Conservation (phyloP, 495 filamentous ascomycete genomes). For the Tuber magnatum region DNA sequence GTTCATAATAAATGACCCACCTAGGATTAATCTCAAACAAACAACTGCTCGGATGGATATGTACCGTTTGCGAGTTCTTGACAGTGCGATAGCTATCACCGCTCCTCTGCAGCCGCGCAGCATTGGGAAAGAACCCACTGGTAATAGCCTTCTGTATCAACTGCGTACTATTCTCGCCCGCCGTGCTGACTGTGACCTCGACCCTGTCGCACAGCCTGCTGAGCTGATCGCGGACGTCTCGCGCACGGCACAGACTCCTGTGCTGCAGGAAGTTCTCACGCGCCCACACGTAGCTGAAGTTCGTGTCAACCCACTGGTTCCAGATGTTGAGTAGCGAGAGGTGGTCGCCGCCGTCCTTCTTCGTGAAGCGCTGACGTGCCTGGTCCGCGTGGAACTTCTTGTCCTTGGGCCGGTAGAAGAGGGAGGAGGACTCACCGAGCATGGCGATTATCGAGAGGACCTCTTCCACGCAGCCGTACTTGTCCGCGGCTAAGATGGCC, state of each 20-base stretch:
- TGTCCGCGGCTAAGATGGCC: conserved; percentile 79
- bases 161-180: conserved; percentile 60
- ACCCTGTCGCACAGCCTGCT: conserved; percentile 90
- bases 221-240: conserved; percentile 90
- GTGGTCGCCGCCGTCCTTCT: conserved; percentile 89
- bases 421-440: conserved; percentile 76
- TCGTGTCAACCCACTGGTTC: conserved; percentile 93
- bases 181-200: conserved; percentile 66
- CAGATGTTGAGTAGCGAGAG: conserved; percentile 88
- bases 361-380: conserved; percentile 83
- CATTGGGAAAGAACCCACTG: conserved; percentile 91
- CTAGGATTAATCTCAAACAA: conserved; percentile 77
- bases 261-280: conserved; percentile 93
- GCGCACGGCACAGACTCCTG: conserved; percentile 71
- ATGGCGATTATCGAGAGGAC: conserved; percentile 91
- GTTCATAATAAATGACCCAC: conserved; percentile 84
- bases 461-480: conserved; percentile 86
- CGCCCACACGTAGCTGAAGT: conserved; percentile 83
- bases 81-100: conserved; percentile 92
- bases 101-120: conserved; percentile 72
- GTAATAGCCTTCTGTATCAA: conserved; percentile 84
- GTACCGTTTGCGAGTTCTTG: conserved; percentile 84
- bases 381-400: conserved; percentile 94
- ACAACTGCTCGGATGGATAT: conserved; percentile 78
- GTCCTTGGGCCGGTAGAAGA: conserved; percentile 96